These are phyloP conservation scores for Oleoguttula mirabilis DNA, from an alignment of 495 filamentous ascomycete species.

Conservation along the genomic window DNA sequence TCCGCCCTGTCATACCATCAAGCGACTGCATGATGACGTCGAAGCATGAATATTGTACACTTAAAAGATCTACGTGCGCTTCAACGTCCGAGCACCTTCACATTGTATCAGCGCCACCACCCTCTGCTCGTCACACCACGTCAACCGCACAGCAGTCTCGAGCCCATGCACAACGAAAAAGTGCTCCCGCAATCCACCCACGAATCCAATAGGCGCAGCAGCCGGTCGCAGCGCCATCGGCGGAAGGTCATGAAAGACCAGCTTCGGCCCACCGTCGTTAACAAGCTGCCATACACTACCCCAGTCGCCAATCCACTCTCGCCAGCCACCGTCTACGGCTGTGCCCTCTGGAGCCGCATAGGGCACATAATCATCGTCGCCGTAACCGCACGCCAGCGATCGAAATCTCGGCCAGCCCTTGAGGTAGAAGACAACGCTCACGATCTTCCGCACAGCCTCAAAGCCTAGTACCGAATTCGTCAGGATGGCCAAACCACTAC, in stretches of 20 bases:
- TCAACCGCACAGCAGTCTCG: conserved; percentile 2
- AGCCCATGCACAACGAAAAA: conserved; percentile 3
- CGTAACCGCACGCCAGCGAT: neutral
- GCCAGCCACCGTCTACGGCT: neutral
- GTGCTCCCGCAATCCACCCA: neutral
- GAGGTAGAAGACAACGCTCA: conserved; percentile 7
- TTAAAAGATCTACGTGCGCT: no score
- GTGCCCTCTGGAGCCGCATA: conserved; percentile 1
- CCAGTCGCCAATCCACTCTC: conserved; percentile 6
- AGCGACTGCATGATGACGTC: no score
- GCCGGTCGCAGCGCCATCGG: conserved; percentile 1
- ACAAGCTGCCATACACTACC: neutral
- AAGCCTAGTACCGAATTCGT: neutral
- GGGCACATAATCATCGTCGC: conserved; percentile 2
- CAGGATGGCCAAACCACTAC: conserved; percentile 7
- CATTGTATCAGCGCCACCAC: no score
- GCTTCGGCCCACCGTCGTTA: neutral
- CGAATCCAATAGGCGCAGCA: neutral
- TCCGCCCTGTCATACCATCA: no score
- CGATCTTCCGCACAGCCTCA: conserved; percentile 1
- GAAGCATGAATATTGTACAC: no score
- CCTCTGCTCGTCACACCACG: no score
- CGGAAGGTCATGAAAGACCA: neutral
- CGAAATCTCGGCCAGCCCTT: conserved; percentile 6
- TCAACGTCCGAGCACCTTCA: no score